Conservation (phyloP, 495 filamentous ascomycete genomes). For the Wilcoxina mikolae region DNA sequence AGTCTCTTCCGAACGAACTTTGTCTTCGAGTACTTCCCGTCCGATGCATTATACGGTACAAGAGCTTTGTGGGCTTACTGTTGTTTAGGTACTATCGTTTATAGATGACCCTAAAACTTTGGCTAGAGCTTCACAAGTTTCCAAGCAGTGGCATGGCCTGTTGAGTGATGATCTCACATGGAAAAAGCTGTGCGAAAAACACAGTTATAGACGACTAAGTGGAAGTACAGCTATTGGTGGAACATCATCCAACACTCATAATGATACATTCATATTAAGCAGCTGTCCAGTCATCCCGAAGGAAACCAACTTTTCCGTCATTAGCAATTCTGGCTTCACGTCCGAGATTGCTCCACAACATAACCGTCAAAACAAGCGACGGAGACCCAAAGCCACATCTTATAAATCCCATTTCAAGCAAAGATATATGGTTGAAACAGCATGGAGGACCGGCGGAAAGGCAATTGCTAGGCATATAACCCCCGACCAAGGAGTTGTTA, state of each 20-base stretch:
- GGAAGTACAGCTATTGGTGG: conserved; percentile 16
- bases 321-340: conserved; percentile 21
- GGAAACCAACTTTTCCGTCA: conserved; percentile 19
- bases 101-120: conserved; percentile 90
- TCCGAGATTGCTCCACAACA: conserved; percentile 27
- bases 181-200: conserved; percentile 90
- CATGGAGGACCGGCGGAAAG: conserved; percentile 79
- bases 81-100: conserved; percentile 64
- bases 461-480: conserved; percentile 71
- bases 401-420: conserved; percentile 97
- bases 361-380: conserved; percentile 18
- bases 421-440: conserved; percentile 88
- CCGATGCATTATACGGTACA: neutral
- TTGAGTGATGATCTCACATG: conserved; percentile 93
- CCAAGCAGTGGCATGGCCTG: conserved; percentile 78
- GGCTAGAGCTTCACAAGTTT: conserved; percentile 84
- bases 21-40: conserved; percentile 57
- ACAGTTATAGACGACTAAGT: conserved; percentile 55
- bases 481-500: conserved; percentile 91
- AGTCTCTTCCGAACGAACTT: conserved; percentile 73
- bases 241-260: conserved; percentile 15
- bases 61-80: neutral
- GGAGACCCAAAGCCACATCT: conserved; percentile 34
- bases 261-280: conserved; percentile 22
- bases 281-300: conserved; percentile 23